Base-by-base conservation (phyloP, 1,284 basidiomycete species). In the Trichosporon coremiiforme region DNA sequence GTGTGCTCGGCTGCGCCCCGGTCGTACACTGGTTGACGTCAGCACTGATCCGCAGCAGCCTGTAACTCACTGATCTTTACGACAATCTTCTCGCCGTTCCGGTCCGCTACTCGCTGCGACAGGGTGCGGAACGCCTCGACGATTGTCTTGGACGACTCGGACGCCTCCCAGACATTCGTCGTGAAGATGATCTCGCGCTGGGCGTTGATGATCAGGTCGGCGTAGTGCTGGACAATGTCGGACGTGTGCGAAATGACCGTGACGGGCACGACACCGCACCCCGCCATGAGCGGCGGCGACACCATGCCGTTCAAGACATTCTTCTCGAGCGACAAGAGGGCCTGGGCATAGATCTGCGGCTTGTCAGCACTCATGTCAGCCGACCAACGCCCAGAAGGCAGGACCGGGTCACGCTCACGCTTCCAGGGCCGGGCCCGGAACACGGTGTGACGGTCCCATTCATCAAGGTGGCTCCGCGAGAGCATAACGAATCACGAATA, bases 81-180 rank as follows among this genome's bases (percentile, higher is more conserved):
- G 17, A 79, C 72, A 10, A 80, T 74, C 66, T 76, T 75, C 25
- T 72, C 47, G 1, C 75, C 76, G 8, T 73, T 71, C 7, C 71
- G 36, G 33, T 74, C 76, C n/a, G 75, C 38, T 15, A 76, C 75
- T 15, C 76, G 64, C n/a, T 70, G 65, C 4, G 77, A 78, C 8
- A 79, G 73, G 67, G 77, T 75, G 22, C 71, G 71, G 45, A 79
- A 65, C 1, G 78, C 78, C 55, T 78, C 76, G 9, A 69, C 63
- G 15, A 79, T 75, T 20, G 70, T 74, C n/a, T 69, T 36, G 4
- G 74, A 75, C 10, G 77, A 71, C 17, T 71, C 67, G 12, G 74
- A 75, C 2, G 77, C 76, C 67, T 78, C 78, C 78, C 78, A 79
- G 47, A 73, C 75, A 53, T 79, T 79, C n/a, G 78, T 79, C 12